Base-by-base conservation (phyloP, 1,139 yeast genomes). In the Taphrina populina region DNA sequence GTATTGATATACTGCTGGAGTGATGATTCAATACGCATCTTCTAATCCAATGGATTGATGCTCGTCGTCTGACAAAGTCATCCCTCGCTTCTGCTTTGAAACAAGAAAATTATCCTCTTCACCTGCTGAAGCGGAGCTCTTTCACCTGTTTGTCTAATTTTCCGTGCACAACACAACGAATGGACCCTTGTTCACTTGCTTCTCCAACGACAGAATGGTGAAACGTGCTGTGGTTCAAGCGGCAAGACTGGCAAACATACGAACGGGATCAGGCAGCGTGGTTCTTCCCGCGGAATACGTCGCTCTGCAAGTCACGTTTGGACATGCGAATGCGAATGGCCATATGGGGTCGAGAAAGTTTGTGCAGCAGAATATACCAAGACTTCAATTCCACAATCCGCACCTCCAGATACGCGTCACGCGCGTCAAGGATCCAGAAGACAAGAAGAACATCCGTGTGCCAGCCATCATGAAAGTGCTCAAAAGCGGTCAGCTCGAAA, bases 291-390 rank as follows among this genome's bases (percentile, higher is more conserved):
- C 54, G 2, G 44, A 37, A 8, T 15, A 29, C 46, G 24, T 32
- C 11, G 30, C 46, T 15, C 46, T 49, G 24, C 46, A 32, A 15
- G 24, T 49, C 32, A 11, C 37, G 6, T 49, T 49, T 24, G 32
- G 46, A 11, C 54, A 49, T 21, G 23, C 37, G 19, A 49, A 49
- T 29, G 46, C 54, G 20, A 49, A 49, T 32, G 54, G 54, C 10
- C 54, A 49, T 21, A 49, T 49, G 54, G 54, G 54, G 10, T 39
- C 54, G 2, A 45, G 54, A n/a, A 49, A 49, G 24, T 49, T 49
- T 21, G 34, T 40, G 5, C 54, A 49, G 26, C 46, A 49, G 32
- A 37, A 34, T 23, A 23, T 49, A n/a, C 54, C 54, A 15, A 20
- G 46, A 15, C 32, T 49, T n/a, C 46, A 39, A 24, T 49, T 15